phyloP scores from a whole-genome alignment of 2,329 filamentous ascomycete genomes.

The Akanthomyces lecanii region DNA sequence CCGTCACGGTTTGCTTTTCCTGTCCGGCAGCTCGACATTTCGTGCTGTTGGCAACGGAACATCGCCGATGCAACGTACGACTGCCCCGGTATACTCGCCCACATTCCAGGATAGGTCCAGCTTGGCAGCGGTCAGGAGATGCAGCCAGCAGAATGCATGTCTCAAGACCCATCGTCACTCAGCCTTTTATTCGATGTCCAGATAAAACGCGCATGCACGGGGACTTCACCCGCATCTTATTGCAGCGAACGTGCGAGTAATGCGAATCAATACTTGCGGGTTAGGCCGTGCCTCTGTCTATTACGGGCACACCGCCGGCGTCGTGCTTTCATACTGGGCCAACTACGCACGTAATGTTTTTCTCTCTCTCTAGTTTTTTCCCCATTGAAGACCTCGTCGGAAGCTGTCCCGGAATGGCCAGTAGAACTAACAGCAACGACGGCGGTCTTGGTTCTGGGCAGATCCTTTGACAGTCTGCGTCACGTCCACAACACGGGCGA shows the following conservation, averaged over 20 bases:
- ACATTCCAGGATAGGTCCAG: neutral
- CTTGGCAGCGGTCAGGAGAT: neutral
- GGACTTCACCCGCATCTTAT: neutral
- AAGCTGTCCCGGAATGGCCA: neutral
- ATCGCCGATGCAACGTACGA: constrained; percentile 4
- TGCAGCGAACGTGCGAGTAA: neutral
- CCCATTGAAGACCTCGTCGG: neutral
- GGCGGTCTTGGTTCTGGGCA: neutral
- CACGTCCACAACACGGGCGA: too few relatives aligned
- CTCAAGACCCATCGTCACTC: neutral
- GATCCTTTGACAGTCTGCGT: too few relatives aligned
- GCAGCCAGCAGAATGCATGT: neutral
- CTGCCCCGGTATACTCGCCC: neutral
- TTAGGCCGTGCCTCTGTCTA: neutral
- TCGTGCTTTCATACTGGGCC: neutral
- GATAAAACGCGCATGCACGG: neutral
- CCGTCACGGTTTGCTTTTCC: neutral
- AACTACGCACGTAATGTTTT: neutral
- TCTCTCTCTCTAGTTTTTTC: neutral
- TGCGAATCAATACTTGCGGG: neutral
- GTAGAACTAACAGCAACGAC: neutral
- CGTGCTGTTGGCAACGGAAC: neutral
- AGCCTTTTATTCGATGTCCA: neutral
- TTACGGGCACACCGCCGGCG: neutral
- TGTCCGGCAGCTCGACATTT: neutral